These are phyloP conservation scores for Corymbia maculata DNA, from an alignment of 345 rosid genomes.

Conservation along the genomic window DNA sequence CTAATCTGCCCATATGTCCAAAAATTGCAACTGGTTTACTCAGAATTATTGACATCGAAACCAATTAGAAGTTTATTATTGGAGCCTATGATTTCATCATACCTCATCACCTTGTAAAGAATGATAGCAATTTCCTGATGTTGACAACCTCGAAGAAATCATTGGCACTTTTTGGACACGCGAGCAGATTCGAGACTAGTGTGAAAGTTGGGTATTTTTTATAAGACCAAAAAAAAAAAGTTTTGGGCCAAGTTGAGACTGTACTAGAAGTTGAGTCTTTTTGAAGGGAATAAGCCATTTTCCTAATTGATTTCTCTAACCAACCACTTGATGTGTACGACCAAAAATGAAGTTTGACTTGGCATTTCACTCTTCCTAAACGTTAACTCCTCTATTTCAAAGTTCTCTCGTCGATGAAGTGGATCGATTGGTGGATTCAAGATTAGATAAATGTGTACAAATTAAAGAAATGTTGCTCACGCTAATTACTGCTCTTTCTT, in stretches of 20 bases:
- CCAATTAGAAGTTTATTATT: too few relatives aligned
- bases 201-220: neutral
- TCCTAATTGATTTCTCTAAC: neutral
- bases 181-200: too few relatives aligned
- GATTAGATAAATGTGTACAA: neutral
- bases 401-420: neutral
- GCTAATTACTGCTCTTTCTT: neutral
- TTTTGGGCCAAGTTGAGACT: too few relatives aligned
- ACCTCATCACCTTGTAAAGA: neutral
- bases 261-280: neutral
- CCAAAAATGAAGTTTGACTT: neutral
- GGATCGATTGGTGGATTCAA: neutral
- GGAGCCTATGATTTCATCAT: neutral
- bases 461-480: neutral
- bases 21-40: neutral
- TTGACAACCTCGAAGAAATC: neutral
- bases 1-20: too few relatives aligned
- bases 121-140: neutral
- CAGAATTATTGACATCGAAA: too few relatives aligned
- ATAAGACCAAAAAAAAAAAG: too few relatives aligned
- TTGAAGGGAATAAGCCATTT: neutral
- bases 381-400: neutral
- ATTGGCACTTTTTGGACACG: neutral
- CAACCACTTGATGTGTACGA: neutral
- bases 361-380: neutral